These are phyloP conservation scores for Elymus sibiricus DNA, from an alignment of 176 grass and related monocot species.

Conservation along the genomic window DNA sequence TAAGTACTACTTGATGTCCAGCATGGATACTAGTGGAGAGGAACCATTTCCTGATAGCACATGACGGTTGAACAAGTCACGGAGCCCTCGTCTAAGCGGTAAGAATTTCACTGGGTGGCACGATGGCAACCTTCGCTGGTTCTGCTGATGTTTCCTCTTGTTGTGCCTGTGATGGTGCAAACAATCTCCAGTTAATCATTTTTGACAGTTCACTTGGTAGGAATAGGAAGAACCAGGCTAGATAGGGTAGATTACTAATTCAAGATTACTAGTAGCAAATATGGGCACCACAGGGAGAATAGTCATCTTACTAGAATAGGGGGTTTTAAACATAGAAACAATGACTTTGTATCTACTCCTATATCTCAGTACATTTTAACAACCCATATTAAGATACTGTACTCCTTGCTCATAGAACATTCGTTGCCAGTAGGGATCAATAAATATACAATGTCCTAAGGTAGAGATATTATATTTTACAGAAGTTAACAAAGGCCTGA, in stretches of 20 bases:
- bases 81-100: neutral
- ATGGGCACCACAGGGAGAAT: neutral
- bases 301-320: neutral
- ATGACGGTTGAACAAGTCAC: no score
- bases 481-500: neutral
- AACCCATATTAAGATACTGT: neutral
- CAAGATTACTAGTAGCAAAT: neutral
- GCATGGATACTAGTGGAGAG: neutral
- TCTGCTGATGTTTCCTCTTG: slow-evolving; percentile 9
- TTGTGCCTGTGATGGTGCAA: slow-evolving; percentile 38
- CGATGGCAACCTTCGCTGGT: slow-evolving; percentile 11
- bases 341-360: neutral
- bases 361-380: neutral
- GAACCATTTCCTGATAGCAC: neutral
- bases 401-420: neutral
- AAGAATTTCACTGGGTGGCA: slow-evolving; percentile 27
- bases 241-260: neutral
- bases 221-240: neutral
- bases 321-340: neutral
- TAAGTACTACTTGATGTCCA: neutral
- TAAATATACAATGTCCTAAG: neutral
- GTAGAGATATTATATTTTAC: neutral
- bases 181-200: neutral
- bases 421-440: neutral
- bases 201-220: neutral